Evolutionary conservation across 768 basidiomycete genomes (phyloP), one percentile per base, ranked within the genome.

Genomic region (Leucogyrophana mollusca): DNA sequence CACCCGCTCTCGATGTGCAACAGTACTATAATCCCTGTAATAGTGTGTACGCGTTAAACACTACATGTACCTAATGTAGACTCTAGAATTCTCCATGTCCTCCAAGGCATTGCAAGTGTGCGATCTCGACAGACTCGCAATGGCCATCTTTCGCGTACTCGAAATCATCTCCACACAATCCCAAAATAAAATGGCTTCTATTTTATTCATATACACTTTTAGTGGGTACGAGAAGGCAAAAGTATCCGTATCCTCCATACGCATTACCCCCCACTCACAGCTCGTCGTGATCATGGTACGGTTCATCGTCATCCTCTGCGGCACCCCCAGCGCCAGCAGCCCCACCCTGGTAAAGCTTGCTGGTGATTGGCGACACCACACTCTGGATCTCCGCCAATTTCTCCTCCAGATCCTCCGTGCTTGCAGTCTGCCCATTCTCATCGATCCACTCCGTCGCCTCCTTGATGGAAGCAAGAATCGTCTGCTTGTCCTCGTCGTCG

Each of bases 391-490:
- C 86, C 40, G 64, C 53, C 56, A 94, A 72, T 75, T 94, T 91
- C 76, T 96, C 94, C 64, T 97, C 94, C 18, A 94, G 72, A 47
- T 95, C 92, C 63, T 95, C 94, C 35, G 85, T 83, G 25, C 77
- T 76, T 18, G 94, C 94, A 7, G 71, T 71, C 32, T 78, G 70
- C 16, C 87, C 87, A 57, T 92, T 80, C 60, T 87, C 82, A 38
- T 98, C 94, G 45, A 95, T 80, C 94, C 94, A 97, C 46, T 91
- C 90, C 16, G 85, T 84, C 44, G 84, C 82, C 56, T 95, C 92
- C 76, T 94, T 94, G 71, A 96, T 73, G 30, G 83, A 74, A 17
- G 77, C 78, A 43, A 90, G 73, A 51, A 98, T 79, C 7, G 80
- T 82, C 80, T 87, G 86, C 77, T 90, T 90, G 68, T 92, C 90